phyloP scores from a whole-genome alignment of 1,284 basidiomycete species.

The Leccinum angustisporum region DNA sequence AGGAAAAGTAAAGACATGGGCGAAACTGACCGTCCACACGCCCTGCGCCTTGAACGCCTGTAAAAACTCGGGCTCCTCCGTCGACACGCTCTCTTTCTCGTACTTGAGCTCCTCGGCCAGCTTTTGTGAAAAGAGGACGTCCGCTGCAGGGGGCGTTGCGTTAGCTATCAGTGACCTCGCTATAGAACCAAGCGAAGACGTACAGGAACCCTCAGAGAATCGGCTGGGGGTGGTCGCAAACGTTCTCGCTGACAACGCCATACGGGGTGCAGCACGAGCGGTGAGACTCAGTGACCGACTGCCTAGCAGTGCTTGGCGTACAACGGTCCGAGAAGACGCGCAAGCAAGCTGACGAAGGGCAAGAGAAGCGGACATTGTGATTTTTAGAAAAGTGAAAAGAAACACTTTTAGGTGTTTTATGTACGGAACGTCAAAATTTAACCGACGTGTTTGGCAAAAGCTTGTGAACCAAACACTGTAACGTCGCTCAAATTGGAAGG shows the following conservation, averaged over 20 bases:
- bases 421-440: slow-evolving; percentile 27
- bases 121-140: slow-evolving; percentile 72
- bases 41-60: slow-evolving; percentile 72
- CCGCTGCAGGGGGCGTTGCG: slow-evolving; percentile 47
- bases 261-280: slow-evolving; percentile 23
- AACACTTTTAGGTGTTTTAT: not conserved
- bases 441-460: slow-evolving; percentile 34
- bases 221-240: slow-evolving; percentile 57
- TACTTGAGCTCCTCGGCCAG: slow-evolving; percentile 84
- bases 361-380: slow-evolving; percentile 44
- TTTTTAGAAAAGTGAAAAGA: not conserved
- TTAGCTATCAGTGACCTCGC: not conserved
- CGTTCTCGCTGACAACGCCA: slow-evolving; percentile 38
- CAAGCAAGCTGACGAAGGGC: slow-evolving; percentile 43
- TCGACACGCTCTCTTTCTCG: slow-evolving; percentile 66
- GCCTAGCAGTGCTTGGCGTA: slow-evolving; percentile 33
- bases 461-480: slow-evolving; percentile 32
- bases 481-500: slow-evolving; percentile 23
- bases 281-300: slow-evolving; percentile 21
- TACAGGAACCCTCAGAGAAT: slow-evolving; percentile 63
- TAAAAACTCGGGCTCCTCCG: slow-evolving; percentile 73
- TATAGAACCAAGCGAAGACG: slow-evolving; percentile 28
- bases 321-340: slow-evolving; percentile 36
- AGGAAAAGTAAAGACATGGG: accelerated
- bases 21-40: slow-evolving; percentile 64